Conservation (phyloP, 257 asterid species). For the Rubia yunnanensis region DNA sequence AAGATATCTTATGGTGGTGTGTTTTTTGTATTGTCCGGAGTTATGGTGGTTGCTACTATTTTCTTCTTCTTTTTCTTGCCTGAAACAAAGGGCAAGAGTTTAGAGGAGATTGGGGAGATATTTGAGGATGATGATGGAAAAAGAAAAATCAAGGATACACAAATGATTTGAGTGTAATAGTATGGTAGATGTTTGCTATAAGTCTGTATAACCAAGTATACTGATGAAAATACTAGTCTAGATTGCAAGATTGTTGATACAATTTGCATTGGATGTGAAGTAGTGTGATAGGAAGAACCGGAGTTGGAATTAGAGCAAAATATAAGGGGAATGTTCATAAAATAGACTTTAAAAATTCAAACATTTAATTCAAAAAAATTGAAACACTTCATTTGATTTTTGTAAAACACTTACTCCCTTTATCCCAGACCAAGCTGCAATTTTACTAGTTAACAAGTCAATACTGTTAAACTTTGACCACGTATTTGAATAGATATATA, state of each 20-base stretch:
- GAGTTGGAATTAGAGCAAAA: too few relatives aligned
- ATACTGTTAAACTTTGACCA: too few relatives aligned
- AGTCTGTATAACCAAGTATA: too few relatives aligned
- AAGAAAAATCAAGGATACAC: not conserved
- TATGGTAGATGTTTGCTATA: not conserved
- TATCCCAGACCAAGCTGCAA: too few relatives aligned
- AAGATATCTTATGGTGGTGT: conserved; percentile 62
- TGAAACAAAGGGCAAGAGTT: conserved; percentile 66
- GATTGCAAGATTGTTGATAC: not conserved
- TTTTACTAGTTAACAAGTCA: too few relatives aligned
- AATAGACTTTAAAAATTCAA: too few relatives aligned
- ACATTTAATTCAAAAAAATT: too few relatives aligned
- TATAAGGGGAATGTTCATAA: too few relatives aligned
- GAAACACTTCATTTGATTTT: too few relatives aligned
- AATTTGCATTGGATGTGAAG: not conserved
- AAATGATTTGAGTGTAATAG: not conserved
- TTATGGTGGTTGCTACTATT: conserved; percentile 42
- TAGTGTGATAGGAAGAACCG: not conserved
- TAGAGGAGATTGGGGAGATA: conserved; percentile 59
- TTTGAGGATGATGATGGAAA: conserved; percentile 41
- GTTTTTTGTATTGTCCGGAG: conserved; percentile 52
- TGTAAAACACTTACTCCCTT: too few relatives aligned
- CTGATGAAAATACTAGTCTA: too few relatives aligned
- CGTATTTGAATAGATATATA: too few relatives aligned
- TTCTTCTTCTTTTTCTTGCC: conserved; percentile 75